phyloP scores from a whole-genome alignment of 495 filamentous ascomycete genomes.

The Hypoxylon trugodes region DNA sequence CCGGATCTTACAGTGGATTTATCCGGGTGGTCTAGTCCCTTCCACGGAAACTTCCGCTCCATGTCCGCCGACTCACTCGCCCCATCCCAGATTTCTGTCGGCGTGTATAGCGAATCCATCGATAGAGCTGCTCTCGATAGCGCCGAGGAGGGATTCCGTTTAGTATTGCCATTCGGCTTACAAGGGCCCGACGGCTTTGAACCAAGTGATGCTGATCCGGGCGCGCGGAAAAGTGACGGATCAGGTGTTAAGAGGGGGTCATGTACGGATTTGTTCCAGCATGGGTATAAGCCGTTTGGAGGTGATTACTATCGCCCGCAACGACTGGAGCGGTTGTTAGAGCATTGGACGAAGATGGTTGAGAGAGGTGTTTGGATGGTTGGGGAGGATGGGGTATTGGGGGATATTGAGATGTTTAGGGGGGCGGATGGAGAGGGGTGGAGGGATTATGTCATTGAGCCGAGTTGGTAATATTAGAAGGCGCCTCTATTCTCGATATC shows the following conservation, averaged over 20 bases:
- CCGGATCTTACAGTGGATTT: constrained; percentile 31
- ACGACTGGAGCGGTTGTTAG: constrained; percentile 48
- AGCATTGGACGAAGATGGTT: constrained; percentile 49
- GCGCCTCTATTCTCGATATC: background rate
- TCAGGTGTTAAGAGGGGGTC: constrained; percentile 28
- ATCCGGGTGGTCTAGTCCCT: constrained; percentile 28
- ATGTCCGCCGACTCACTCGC: constrained; percentile 28
- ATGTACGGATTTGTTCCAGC: constrained; percentile 49
- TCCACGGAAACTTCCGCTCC: constrained; percentile 19
- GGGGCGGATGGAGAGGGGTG: constrained; percentile 42
- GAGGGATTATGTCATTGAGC: constrained; percentile 29
- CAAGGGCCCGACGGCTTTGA: background rate
- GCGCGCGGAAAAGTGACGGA: constrained; percentile 48
- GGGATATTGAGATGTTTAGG: constrained; percentile 51
- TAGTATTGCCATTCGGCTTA: constrained; percentile 36
- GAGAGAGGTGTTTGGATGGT: constrained; percentile 53
- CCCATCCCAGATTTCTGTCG: constrained; percentile 17
- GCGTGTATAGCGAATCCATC: constrained; percentile 34
- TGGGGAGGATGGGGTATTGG: constrained; percentile 49
- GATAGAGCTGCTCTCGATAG: constrained; percentile 14
- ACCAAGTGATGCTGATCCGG: constrained; percentile 10
- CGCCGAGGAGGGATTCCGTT: constrained; percentile 40
- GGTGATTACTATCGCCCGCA: constrained; percentile 46
- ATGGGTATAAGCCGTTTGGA: constrained; percentile 51
- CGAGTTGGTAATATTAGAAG: constrained; percentile 30